These are phyloP conservation scores for Penicillium coprophilum DNA, from an alignment of 495 filamentous ascomycete species.

Conservation along the genomic window DNA sequence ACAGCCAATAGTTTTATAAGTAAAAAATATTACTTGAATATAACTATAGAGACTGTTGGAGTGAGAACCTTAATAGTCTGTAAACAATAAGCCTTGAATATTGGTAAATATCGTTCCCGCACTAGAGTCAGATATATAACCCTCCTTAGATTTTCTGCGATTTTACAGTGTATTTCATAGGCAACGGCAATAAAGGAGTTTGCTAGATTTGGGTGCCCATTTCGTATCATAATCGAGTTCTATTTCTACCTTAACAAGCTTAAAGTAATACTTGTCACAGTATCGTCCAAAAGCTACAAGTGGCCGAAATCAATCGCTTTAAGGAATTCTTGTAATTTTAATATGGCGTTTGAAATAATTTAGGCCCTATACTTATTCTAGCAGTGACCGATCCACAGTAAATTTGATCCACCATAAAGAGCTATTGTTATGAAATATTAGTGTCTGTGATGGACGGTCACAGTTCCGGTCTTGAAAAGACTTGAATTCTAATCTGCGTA, in stretches of 20 bases:
- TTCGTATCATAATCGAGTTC: slow-evolving; percentile 10
- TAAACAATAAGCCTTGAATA: slow-evolving; percentile 13
- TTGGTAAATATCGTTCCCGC: slow-evolving; percentile 10
- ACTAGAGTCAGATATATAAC: slow-evolving; percentile 16
- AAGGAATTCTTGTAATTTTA: slow-evolving; percentile 11
- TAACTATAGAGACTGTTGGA: slow-evolving; percentile 14
- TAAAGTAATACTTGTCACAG: background rate
- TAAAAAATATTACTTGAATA: background rate
- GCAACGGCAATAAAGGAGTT: slow-evolving; percentile 13
- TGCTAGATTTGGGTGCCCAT: slow-evolving; percentile 1
- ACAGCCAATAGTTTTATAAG: no score
- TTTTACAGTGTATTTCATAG: slow-evolving; percentile 11
- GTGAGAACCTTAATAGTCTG: slow-evolving; percentile 9
- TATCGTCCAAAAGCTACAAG: background rate
- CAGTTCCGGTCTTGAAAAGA: background rate
- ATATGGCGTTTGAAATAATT: slow-evolving; percentile 13
- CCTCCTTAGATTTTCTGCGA: slow-evolving; percentile 15
- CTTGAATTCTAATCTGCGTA: background rate
- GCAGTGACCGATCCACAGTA: slow-evolving; percentile 9
- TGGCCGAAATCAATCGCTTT: slow-evolving; percentile 10
- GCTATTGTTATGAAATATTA: slow-evolving; percentile 15
- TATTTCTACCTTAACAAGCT: background rate
- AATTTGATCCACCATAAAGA: slow-evolving; percentile 23
- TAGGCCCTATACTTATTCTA: slow-evolving; percentile 1
- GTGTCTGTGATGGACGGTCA: slow-evolving; percentile 13